These are phyloP conservation scores for Rhodotorula toruloides DNA, from an alignment of 768 basidiomycete genomes.

Conservation along the genomic window DNA sequence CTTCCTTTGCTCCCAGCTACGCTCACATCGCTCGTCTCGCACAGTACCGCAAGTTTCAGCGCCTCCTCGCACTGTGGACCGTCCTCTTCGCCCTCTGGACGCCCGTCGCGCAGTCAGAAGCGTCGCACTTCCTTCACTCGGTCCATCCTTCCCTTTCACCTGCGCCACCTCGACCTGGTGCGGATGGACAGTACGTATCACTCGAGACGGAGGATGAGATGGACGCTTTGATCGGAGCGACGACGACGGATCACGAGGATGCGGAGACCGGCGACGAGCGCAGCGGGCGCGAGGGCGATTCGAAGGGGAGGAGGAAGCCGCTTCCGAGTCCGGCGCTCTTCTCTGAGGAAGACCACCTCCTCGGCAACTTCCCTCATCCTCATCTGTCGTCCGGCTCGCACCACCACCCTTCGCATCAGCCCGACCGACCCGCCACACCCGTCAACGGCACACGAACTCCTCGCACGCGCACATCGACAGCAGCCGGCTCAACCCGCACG, in stretches of 20 bases:
- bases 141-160: slow-evolving; percentile 17
- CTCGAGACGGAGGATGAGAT: not conserved
- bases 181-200: not conserved
- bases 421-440: not conserved
- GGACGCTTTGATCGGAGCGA: not conserved
- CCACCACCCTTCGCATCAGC: not conserved
- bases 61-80: slow-evolving; percentile 87
- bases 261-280: not conserved
- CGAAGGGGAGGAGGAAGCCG: not conserved
- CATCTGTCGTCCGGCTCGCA: not conserved
- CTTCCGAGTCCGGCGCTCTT: slow-evolving; percentile 25
- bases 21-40: not conserved
- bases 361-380: slow-evolving; percentile 10
- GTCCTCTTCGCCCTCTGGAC: slow-evolving; percentile 93
- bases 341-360: slow-evolving; percentile 24
- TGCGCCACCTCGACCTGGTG: not conserved
- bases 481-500: not conserved
- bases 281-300: not conserved
- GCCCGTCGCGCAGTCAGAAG: slow-evolving; percentile 26
- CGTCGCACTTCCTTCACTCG: slow-evolving; percentile 21
- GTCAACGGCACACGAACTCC: too few species aligned
- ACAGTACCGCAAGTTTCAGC: slow-evolving; percentile 44
- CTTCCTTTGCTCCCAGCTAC: not conserved
- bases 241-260: not conserved
- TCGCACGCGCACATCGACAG: too few species aligned